A percentile compares a stretch with the other conserved stretches of the same genome.
Evolutionary conservation across 202 grass and related monocot genomes (phyloP).

Genomic region (Alloteropsis angusta): DNA sequence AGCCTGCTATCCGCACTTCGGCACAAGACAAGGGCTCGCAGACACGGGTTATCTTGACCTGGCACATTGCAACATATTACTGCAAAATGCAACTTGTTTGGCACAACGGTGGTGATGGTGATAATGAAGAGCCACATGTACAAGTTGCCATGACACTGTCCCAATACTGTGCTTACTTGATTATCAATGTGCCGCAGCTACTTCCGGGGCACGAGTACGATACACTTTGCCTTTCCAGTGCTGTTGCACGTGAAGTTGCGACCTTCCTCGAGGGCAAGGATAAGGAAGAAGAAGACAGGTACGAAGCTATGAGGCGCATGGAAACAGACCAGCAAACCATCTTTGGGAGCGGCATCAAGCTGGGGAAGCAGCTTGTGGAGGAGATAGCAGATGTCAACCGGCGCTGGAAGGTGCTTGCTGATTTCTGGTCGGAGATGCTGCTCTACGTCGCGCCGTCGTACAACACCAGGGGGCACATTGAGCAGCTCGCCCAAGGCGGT

Average conservation of each 20-base stretch:
- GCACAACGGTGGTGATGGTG: no score
- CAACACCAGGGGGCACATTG: neutral
- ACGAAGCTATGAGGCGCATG: neutral
- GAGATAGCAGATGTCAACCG: neutral
- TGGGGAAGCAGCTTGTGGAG: neutral
- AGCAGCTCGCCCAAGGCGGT: neutral
- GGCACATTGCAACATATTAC: constrained; percentile 14
- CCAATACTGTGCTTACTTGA: constrained; percentile 16
- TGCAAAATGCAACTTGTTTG: constrained; percentile 11
- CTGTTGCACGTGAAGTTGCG: no score
- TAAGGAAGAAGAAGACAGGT: neutral
- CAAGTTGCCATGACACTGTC: neutral
- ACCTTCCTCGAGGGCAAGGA: no score
- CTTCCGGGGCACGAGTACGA: neutral
- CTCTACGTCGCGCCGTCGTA: constrained; percentile 20
- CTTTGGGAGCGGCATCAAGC: neutral
- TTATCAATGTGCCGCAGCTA: neutral
- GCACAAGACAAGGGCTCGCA: no score
- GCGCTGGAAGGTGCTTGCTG: constrained; percentile 11
- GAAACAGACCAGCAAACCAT: neutral
- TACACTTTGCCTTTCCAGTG: no score
- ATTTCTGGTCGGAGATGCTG: constrained; percentile 26
- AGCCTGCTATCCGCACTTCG: no score
- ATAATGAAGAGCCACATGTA: no score
- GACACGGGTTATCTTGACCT: constrained; percentile 11